These are phyloP conservation scores for Leptomonas seymouri DNA, from an alignment of 208 protist genomes.

Conservation along the genomic window DNA sequence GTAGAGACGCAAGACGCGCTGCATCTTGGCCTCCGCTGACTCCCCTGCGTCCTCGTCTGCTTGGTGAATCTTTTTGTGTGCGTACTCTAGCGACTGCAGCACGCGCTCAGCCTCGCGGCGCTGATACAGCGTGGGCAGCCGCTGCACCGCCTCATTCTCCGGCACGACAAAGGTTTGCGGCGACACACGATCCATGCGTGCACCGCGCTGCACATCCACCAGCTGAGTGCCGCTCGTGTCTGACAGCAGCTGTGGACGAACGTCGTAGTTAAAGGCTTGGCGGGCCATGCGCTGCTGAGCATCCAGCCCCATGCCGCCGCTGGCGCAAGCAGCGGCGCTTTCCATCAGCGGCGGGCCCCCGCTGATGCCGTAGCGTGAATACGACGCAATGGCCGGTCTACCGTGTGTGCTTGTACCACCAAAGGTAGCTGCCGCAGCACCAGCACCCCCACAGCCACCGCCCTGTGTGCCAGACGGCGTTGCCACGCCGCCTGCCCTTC, in stretches of 20 bases:
- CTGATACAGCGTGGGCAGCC: conserved; percentile 79
- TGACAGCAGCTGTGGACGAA: conserved; percentile 79
- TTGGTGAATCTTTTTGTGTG: conserved; percentile 63
- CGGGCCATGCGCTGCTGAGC: conserved; percentile 17
- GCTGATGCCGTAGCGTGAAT: conserved; percentile 33
- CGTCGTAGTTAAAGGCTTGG: conserved; percentile 76
- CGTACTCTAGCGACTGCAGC: conserved; percentile 81
- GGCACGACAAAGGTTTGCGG: conserved; percentile 59
- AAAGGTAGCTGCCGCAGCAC: too few relatives aligned
- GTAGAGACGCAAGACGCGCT: conserved; percentile 84
- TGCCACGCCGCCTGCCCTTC: neutral
- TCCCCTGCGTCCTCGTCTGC: conserved; percentile 16
- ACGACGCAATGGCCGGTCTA: conserved; percentile 21
- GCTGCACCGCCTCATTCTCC: conserved; percentile 67
- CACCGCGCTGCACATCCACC: conserved; percentile 58
- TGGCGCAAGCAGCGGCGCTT: neutral
- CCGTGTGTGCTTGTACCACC: neutral
- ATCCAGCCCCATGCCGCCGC: conserved; percentile 16
- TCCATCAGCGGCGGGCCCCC: conserved; percentile 23
- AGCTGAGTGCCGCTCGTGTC: conserved; percentile 55
- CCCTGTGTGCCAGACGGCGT: neutral
- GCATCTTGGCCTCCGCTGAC: conserved; percentile 14
- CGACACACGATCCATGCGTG: conserved; percentile 51
- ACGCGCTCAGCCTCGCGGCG: conserved; percentile 82
- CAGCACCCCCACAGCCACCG: too few relatives aligned